Evolutionary conservation across 2,329 filamentous ascomycete genomes (phyloP).

Genomic region (Exophiala dermatitidis): DNA sequence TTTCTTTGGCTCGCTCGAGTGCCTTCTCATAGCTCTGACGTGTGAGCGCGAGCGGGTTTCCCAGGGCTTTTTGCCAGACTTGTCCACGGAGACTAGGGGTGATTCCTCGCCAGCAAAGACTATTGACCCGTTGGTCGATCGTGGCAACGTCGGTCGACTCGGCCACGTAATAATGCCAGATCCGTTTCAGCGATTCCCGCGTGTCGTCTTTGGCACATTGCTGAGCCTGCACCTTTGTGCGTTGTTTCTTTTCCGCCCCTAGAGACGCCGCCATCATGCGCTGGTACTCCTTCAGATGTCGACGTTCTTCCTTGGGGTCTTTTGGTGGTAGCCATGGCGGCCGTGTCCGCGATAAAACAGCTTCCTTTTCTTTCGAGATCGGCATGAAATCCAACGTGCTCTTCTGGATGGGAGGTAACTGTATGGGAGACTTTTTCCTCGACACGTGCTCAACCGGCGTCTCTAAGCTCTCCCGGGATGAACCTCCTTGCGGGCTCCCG

Average conservation of each 20-base stretch:
- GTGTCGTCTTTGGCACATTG: conserved; percentile 46
- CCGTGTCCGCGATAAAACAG: conserved; percentile 57
- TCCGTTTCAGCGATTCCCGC: conserved; percentile 48
- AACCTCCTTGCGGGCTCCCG: conserved; percentile 7
- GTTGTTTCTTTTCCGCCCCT: conserved; percentile 51
- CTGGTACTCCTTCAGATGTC: conserved; percentile 69
- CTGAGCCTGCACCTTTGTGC: conserved; percentile 42
- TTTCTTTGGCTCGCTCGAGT: conserved; percentile 47
- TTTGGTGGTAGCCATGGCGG: conserved; percentile 62
- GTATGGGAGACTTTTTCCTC: conserved; percentile 40
- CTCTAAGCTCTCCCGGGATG: conserved; percentile 11
- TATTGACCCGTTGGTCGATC: conserved; percentile 48
- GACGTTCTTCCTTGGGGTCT: conserved; percentile 81
- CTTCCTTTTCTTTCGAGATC: conserved; percentile 60
- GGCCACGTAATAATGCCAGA: conserved; percentile 56
- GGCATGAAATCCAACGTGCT: conserved; percentile 59
- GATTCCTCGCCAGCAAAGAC: conserved; percentile 60
- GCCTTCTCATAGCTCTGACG: conserved; percentile 52
- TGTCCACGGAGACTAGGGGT: conserved; percentile 49
- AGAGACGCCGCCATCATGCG: conserved; percentile 57
- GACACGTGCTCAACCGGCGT: conserved; percentile 38
- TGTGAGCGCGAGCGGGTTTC: conserved; percentile 53
- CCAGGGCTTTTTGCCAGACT: conserved; percentile 55
- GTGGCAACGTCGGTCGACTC: conserved; percentile 54
- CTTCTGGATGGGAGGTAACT: conserved; percentile 55